A percentile compares a stretch with the other conserved stretches of the same genome.
phyloP scores from a whole-genome alignment of 169 alveolate species.

The Eimeria acervulina region DNA sequence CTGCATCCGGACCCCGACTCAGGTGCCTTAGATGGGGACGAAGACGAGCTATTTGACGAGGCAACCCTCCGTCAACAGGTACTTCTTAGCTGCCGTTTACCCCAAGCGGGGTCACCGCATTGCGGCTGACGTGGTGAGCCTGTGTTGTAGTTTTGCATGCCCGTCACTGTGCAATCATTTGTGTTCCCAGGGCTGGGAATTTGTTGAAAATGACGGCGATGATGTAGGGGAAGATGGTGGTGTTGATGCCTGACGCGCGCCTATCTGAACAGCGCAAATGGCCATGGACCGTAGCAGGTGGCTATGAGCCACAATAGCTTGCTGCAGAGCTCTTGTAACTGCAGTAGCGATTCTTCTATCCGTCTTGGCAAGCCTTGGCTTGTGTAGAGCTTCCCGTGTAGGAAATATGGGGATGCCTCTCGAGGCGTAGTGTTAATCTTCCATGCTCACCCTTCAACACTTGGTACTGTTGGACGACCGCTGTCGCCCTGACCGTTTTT shows the following conservation, averaged over 20 bases:
- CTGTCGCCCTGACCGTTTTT: not conserved
- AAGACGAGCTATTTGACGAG: conserved; percentile 72
- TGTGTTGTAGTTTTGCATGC: not conserved
- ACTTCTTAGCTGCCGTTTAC: not conserved
- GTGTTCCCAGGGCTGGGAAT: conserved; percentile 68
- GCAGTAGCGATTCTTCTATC: not conserved
- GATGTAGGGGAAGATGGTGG: conserved; percentile 12
- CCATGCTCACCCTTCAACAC: not conserved
- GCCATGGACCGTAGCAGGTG: not conserved
- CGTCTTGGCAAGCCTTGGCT: not conserved
- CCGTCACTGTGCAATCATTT: not conserved
- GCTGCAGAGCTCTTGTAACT: not conserved
- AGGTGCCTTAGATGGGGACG: conserved; percentile 51
- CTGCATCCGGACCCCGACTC: conserved; percentile 84
- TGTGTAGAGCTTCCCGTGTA: not conserved
- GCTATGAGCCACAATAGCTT: not conserved
- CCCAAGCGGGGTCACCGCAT: not conserved
- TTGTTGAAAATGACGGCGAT: conserved; percentile 62
- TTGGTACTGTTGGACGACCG: not conserved
- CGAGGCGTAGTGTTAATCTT: not conserved
- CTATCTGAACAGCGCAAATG: not conserved
- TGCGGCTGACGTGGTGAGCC: not conserved
- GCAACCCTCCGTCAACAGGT: conserved; percentile 74
- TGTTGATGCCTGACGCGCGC: conserved; percentile 11
- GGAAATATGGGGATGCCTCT: not conserved